Evolutionary conservation across 2,329 filamentous ascomycete species (phyloP), one percentile per base, ranked within the genome.

Genomic region (Seiridium cupressi): DNA sequence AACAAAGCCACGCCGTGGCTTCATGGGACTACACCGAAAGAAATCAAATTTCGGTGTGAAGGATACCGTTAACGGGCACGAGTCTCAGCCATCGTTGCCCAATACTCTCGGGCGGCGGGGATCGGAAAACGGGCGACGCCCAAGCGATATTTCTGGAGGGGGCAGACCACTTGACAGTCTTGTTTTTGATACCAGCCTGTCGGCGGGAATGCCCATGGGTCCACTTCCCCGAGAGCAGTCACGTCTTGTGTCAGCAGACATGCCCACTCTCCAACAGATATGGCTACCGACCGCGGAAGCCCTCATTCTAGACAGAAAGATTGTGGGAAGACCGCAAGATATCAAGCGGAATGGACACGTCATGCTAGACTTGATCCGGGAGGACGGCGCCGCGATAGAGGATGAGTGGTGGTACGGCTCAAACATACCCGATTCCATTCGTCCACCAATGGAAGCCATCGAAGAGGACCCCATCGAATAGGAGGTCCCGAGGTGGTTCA

Each of bases 221-320:
- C 76, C 81, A 2, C 72, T 88, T 7, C 70, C 77, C 11, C 76
- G 73, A 44, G 82, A 87, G 3, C 74, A 85, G 54, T 74, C 84
- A 2, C 78, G 78, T 51, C 66, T 76, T 3, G 63, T 89, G 2
- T 69, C 89, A 1, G 69, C 77, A 1, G 85, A 89, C 63, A 74
- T 88, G 10, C 86, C 85, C 0, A 74, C 78, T 5, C 68, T 89
- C 35, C 83, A 86, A 61, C 79, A 86, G 55, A 83, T 89, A 44
- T 89, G 86, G 86, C 72, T 82, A n/a, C 76, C 80, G 31, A 88
- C 86, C 0, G 86, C 86, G 18, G 86, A 89, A 67, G 83, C 85
- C 3, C 69, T 87, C 44, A 86, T 89, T 38, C 73, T 89, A 4
- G 79, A 87, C 55, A 77, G 85, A 40, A 79, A 78, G 38, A 84